Base-by-base conservation (phyloP, 2,329 filamentous ascomycete species). In the Talaromyces verruculosus region DNA sequence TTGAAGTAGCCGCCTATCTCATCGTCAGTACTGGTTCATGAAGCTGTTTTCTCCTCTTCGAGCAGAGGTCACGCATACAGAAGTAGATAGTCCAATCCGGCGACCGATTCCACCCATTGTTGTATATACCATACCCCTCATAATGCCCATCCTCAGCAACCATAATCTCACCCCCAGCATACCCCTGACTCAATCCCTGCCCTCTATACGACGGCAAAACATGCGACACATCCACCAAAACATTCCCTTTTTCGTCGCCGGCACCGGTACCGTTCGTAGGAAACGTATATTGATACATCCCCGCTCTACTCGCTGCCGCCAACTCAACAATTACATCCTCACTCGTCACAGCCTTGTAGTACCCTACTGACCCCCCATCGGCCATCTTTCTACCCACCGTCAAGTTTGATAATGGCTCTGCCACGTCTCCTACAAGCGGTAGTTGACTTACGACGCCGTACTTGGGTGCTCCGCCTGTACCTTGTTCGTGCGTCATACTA, bases 261-360 rank as follows among this genome's bases (percentile, higher is more conserved):
- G 30, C 30, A 33, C 66, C 66, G 3, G 5, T 25, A 5, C 5
- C 19, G 45, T 25, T 5, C 28, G 78, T 74, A 19, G 86, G 84
- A 67, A 91, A 91, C 0, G 82, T 87, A 71, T 91, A 90, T 10
- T 83, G 82, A 74, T 91, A 91, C 2, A 92, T 73, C 2, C 88
- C 86, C 0, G 87, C 83, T 67, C 86, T 84, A 0, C 88, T 84
- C 0, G 85, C 82, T 0, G 53, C 53, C 19, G 89, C 91, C 85
- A 91, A 90, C 69, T 91, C 88, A 1, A 85, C 85, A 19, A 81
- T 77, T 51, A 91, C 82, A 0, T 84, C 84, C 37, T 82, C 84
- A 55, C 83, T 80, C 33, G 91, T 75, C 0, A 80, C 84, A 62
- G 91, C 83, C 49, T 83, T 81, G 72, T 91, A 91, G 68, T 88